Conservation (phyloP, 352 stramenopile genomes). For the Blastocystis sp. region DNA sequence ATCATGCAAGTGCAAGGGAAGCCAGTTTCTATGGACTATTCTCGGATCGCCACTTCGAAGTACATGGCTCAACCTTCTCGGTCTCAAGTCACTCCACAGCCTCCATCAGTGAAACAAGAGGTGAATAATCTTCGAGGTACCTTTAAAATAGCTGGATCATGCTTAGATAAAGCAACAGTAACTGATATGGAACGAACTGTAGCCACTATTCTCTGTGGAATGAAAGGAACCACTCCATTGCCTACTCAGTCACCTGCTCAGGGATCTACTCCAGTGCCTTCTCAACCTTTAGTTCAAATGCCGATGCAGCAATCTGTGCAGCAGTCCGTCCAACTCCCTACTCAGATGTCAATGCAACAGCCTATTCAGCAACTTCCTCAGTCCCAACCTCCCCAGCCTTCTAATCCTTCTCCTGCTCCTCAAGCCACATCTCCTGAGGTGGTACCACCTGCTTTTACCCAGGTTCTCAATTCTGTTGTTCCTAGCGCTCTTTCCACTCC, state of each 20-base stretch:
- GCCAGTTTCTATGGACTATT: background rate
- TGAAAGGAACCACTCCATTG: background rate
- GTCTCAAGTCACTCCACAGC: background rate
- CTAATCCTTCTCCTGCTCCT: no score
- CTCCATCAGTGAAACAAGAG: background rate
- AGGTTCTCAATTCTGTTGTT: background rate
- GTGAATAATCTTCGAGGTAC: background rate
- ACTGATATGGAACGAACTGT: background rate
- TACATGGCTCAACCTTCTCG: background rate
- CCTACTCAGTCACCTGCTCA: background rate
- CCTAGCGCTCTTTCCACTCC: background rate
- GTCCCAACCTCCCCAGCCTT: background rate
- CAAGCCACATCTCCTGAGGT: no score
- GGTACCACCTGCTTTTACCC: no score
- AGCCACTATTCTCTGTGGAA: constrained; percentile 18
- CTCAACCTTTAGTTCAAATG: background rate
- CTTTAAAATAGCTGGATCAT: background rate
- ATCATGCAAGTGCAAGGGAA: background rate
- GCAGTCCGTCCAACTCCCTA: background rate
- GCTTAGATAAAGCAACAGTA: background rate
- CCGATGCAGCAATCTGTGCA: background rate
- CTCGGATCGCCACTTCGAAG: background rate
- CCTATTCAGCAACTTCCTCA: background rate
- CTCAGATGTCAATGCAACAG: background rate
- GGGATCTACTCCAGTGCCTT: background rate